Evolutionary conservation across 2,329 filamentous ascomycete genomes (phyloP).

Genomic region (Diaporthe helianthi): DNA sequence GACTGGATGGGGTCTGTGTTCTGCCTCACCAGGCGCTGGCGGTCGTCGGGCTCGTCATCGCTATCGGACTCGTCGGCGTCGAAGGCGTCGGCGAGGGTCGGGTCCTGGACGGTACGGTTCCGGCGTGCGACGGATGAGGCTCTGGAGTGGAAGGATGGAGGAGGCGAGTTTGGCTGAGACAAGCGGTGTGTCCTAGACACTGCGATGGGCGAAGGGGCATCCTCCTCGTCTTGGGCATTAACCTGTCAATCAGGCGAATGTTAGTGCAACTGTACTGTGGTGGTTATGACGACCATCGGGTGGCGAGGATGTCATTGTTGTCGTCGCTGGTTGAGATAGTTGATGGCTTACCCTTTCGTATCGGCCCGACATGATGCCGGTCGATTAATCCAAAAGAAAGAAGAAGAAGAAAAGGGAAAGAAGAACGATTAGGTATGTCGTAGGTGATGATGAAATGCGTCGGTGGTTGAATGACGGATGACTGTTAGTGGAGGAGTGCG

Average conservation of each 20-base stretch:
- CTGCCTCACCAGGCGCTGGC: slow-evolving; percentile 81
- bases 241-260: slow-evolving; percentile 50
- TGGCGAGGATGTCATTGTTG: neutral
- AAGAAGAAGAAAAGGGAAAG: neutral
- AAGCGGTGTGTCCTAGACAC: slow-evolving; percentile 43
- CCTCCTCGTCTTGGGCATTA: slow-evolving; percentile 64
- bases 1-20: slow-evolving; percentile 44
- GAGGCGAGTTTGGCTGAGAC: slow-evolving; percentile 64
- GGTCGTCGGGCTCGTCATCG: slow-evolving; percentile 79
- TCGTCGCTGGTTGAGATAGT: neutral
- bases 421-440: neutral
- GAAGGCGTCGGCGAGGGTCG: slow-evolving; percentile 91
- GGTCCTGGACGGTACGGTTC: slow-evolving; percentile 58
- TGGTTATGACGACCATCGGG: neutral
- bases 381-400: slow-evolving; percentile 22
- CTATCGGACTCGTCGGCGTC: slow-evolving; percentile 81
- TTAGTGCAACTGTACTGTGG: neutral
- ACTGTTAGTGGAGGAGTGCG: no score
- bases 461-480: neutral
- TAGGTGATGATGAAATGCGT: neutral
- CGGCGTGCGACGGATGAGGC: slow-evolving; percentile 70
- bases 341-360: slow-evolving; percentile 63
- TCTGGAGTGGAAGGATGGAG: slow-evolving; percentile 88
- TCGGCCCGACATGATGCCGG: slow-evolving; percentile 56
- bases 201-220: slow-evolving; percentile 47